phyloP scores from a whole-genome alignment of 2,329 filamentous ascomycete genomes.

The Fusarium nygamai region DNA sequence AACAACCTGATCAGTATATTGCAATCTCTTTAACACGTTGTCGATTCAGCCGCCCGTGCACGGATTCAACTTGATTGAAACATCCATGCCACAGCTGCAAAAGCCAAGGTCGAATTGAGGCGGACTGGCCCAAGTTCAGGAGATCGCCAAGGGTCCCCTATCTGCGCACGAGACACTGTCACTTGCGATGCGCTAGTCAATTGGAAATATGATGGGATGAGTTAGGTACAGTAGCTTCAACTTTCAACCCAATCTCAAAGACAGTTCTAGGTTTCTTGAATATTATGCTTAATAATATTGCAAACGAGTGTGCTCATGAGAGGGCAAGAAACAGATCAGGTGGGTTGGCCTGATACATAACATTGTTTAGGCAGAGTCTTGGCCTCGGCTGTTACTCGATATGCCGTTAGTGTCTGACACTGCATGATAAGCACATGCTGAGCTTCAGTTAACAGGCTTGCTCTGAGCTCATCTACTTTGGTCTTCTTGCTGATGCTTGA shows the following conservation, averaged over 20 bases:
- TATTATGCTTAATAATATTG: neutral
- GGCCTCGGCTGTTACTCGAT: slow-evolving; percentile 2
- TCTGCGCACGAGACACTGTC: slow-evolving; percentile 29
- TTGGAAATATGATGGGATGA: slow-evolving; percentile 34
- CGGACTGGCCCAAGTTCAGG: slow-evolving; percentile 24
- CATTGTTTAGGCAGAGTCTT: neutral
- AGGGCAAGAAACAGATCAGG: neutral
- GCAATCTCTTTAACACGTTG: slow-evolving; percentile 10
- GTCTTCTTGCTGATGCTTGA: neutral
- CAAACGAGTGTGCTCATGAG: neutral
- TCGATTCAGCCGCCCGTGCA: slow-evolving; percentile 8
- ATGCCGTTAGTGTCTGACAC: neutral
- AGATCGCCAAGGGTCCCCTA: slow-evolving; percentile 33
- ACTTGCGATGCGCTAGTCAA: slow-evolving; percentile 27
- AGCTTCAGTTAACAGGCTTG: neutral
- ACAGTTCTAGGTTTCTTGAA: neutral
- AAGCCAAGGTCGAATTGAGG: slow-evolving; percentile 22
- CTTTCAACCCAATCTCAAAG: slow-evolving; percentile 6
- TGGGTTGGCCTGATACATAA: neutral
- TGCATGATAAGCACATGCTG: neutral
- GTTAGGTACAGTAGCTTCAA: slow-evolving; percentile 1
- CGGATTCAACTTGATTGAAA: slow-evolving; percentile 4
- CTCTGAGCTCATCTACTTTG: neutral
- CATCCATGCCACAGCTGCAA: neutral
- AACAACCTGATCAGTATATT: slow-evolving; percentile 12